Percentiles rank a stretch among this genome's conserved stretches.
phyloP scores from a whole-genome alignment of 805 yeast species.

The Candida maesae region DNA sequence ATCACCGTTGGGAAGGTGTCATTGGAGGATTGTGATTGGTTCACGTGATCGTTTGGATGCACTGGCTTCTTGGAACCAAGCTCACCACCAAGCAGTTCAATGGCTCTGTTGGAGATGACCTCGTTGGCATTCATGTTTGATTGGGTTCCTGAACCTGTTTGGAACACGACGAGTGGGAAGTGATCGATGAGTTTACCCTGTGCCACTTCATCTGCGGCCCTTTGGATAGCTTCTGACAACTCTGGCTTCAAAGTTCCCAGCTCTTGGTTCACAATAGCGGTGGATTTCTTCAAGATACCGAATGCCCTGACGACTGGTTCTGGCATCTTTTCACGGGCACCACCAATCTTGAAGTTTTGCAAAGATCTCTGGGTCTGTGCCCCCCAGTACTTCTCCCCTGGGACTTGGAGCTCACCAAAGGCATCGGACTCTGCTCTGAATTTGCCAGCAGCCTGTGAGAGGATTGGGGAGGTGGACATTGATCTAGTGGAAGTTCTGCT shows the following conservation, averaged over 20 bases:
- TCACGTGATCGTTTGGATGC: slow-evolving; percentile 98
- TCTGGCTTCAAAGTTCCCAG: slow-evolving; percentile 83
- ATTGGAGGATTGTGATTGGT: slow-evolving; percentile 97
- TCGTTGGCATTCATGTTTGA: slow-evolving; percentile 99
- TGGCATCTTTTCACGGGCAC: slow-evolving; percentile 86
- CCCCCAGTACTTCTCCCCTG: slow-evolving; percentile 88
- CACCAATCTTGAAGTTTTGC: slow-evolving; percentile 95
- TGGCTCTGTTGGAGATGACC: slow-evolving; percentile 97
- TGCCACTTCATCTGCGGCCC: slow-evolving; percentile 93
- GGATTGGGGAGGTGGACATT: slow-evolving; percentile 11
- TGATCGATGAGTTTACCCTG: slow-evolving; percentile 90
- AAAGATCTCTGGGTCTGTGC: slow-evolving; percentile 96
- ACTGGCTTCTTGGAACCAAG: slow-evolving; percentile 91
- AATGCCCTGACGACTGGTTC: slow-evolving; percentile 87
- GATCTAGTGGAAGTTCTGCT: too few species aligned
- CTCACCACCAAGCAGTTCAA: slow-evolving; percentile 89
- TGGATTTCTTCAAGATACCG: slow-evolving; percentile 90
- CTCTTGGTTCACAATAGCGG: slow-evolving; percentile 84
- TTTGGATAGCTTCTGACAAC: slow-evolving; percentile 77
- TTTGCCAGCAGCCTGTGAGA: slow-evolving; percentile 10
- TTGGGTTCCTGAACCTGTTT: slow-evolving; percentile 98
- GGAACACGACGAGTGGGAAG: slow-evolving; percentile 98
- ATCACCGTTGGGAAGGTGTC: slow-evolving; percentile 99
- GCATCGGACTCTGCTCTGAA: slow-evolving; percentile 86
- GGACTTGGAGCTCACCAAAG: slow-evolving; percentile 94